These are phyloP conservation scores for Penicillium paneum DNA, from an alignment of 2,329 filamentous ascomycete species.

Conservation along the genomic window DNA sequence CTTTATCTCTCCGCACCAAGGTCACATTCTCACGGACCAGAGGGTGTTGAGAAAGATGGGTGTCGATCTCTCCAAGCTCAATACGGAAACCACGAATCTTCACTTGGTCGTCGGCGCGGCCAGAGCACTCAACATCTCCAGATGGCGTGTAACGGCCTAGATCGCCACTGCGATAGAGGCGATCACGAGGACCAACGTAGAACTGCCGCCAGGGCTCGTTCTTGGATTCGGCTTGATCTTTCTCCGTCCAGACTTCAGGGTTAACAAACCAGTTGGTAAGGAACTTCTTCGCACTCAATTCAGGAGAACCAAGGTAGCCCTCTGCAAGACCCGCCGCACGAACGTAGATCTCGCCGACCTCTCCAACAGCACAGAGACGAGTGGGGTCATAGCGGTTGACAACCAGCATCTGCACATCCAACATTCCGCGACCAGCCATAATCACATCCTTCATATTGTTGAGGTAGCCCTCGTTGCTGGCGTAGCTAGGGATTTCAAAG, in stretches of 20 bases:
- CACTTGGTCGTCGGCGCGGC: constrained; percentile 81
- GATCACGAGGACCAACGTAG: constrained; percentile 78
- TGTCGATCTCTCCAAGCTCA: constrained; percentile 90
- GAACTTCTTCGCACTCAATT: constrained; percentile 73
- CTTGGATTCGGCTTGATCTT: constrained; percentile 55
- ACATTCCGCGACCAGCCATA: constrained; percentile 80
- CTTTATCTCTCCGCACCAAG: constrained; percentile 74
- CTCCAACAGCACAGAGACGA: constrained; percentile 72
- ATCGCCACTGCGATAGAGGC: constrained; percentile 84
- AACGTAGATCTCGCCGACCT: constrained; percentile 80
- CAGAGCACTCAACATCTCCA: constrained; percentile 73
- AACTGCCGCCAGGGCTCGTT: constrained; percentile 72
- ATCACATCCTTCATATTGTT: constrained; percentile 70
- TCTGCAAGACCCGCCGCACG: constrained; percentile 80
- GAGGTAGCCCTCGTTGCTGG: constrained; percentile 61
- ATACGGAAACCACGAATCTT: constrained; percentile 96
- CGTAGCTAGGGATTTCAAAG: constrained; percentile 69
- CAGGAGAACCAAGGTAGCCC: constrained; percentile 63
- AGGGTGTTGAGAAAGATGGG: constrained; percentile 69
- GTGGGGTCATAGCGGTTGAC: constrained; percentile 67
- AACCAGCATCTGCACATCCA: constrained; percentile 82
- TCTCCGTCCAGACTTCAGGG: constrained; percentile 63
- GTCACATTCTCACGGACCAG: constrained; percentile 83
- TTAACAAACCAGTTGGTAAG: constrained; percentile 83
- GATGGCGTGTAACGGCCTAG: constrained; percentile 70